Conservation (phyloP, 805 yeast genomes). For the Saccharomycopsis malanga region DNA sequence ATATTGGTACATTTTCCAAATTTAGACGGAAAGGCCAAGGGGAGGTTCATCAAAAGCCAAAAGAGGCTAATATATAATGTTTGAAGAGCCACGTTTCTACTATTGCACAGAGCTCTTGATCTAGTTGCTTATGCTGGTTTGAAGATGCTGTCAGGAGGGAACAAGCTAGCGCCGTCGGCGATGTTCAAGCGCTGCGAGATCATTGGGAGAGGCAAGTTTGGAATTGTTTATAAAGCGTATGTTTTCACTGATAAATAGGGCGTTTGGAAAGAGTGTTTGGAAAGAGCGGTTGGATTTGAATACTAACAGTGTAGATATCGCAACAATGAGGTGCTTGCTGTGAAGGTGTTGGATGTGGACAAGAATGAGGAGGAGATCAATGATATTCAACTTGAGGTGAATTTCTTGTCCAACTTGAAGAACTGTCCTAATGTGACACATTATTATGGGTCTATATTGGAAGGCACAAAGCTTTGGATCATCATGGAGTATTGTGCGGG, state of each 20-base stretch:
- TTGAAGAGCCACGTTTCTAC: no score
- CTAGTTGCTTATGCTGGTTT: no score
- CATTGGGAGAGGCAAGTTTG: constrained; percentile 95
- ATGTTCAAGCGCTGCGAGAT: constrained; percentile 77
- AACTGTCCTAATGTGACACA: constrained; percentile 88
- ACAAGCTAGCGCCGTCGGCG: constrained; percentile 11
- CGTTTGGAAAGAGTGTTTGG: neutral
- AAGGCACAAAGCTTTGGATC: constrained; percentile 92
- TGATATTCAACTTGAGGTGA: constrained; percentile 91
- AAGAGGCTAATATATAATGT: no score
- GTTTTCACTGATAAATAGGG: no score
- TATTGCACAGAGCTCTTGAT: no score
- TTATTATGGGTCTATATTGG: constrained; percentile 80
- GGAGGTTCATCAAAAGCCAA: no score
- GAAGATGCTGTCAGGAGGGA: neutral
- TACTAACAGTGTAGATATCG: constrained; percentile 25
- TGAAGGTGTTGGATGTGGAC: constrained; percentile 86
- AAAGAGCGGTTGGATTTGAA: neutral
- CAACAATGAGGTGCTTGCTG: constrained; percentile 79
- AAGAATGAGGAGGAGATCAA: constrained; percentile 90
- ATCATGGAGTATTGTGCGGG: constrained; percentile 98
- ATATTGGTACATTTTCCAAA: no score
- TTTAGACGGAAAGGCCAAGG: no score
- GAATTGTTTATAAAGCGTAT: constrained; percentile 87
- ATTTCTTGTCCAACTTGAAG: constrained; percentile 73